phyloP scores from a whole-genome alignment of 768 basidiomycete genomes.

The Podaxis rugospora region DNA sequence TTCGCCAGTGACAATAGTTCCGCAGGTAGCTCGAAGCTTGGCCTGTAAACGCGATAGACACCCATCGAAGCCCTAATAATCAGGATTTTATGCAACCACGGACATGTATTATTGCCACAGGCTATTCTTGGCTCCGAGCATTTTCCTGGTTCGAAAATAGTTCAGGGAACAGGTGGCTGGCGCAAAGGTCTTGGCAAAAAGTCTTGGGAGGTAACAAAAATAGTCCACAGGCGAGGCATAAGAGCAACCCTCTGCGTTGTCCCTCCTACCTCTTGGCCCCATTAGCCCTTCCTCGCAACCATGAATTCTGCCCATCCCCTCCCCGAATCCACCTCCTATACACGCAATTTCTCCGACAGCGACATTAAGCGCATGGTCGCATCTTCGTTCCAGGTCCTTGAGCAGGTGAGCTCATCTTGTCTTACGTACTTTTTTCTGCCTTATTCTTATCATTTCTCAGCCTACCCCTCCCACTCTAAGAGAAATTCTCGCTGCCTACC shows the following conservation, averaged over 20 bases:
- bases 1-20: not conserved
- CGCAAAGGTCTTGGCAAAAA: slow-evolving; percentile 39
- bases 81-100: not conserved
- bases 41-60: not conserved
- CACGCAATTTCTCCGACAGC: slow-evolving; percentile 20
- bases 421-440: slow-evolving; percentile 16
- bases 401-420: slow-evolving; percentile 31
- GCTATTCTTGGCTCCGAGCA: slow-evolving; percentile 26
- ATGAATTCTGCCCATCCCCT: slow-evolving; percentile 31
- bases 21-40: not conserved
- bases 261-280: slow-evolving; percentile 37
- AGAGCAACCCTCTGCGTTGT: slow-evolving; percentile 35
- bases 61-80: not conserved
- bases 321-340: slow-evolving; percentile 23
- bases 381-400: slow-evolving; percentile 35
- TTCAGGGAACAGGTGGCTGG: slow-evolving; percentile 22
- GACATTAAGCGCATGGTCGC: slow-evolving; percentile 33
- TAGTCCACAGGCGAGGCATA: slow-evolving; percentile 39
- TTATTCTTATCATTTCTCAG: slow-evolving; percentile 29
- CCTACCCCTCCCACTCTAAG: slow-evolving; percentile 75
- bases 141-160: slow-evolving; percentile 38
- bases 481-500: slow-evolving; percentile 85
- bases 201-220: slow-evolving; percentile 42
- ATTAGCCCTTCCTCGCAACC: slow-evolving; percentile 24
- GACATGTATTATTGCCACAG: slow-evolving; percentile 4